Conservation (phyloP, 1,284 basidiomycete genomes). For the Chiua sp. region DNA sequence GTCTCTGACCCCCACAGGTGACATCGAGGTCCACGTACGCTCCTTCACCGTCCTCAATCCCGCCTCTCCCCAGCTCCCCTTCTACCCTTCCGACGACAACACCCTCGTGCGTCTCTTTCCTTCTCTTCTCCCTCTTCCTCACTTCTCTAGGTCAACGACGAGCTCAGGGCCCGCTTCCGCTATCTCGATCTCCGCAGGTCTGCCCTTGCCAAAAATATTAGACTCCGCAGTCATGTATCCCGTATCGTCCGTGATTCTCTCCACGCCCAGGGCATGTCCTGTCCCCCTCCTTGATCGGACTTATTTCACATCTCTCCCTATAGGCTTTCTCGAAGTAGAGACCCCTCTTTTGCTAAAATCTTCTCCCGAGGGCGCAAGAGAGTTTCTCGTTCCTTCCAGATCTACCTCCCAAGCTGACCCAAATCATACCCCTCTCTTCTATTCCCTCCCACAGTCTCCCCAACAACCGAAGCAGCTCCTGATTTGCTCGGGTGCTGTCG, state of each 20-base stretch:
- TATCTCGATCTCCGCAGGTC: constrained; percentile 88
- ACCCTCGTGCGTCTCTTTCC: constrained; percentile 63
- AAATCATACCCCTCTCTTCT: constrained; percentile 66
- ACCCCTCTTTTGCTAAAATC: constrained; percentile 94
- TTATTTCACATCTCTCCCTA: constrained; percentile 14
- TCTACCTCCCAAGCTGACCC: constrained; percentile 26
- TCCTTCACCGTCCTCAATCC: constrained; percentile 80
- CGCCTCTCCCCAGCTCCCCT: constrained; percentile 73
- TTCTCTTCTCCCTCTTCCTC: not conserved
- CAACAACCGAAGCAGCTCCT: constrained; percentile 97
- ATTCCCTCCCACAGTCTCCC: constrained; percentile 92
- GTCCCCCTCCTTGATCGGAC: constrained; percentile 1
- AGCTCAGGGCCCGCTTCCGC: constrained; percentile 83
- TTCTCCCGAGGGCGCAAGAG: constrained; percentile 93
- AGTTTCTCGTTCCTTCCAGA: constrained; percentile 88
- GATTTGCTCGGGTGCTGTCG: constrained; percentile 89
- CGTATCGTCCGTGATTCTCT: constrained; percentile 79
- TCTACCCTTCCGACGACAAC: constrained; percentile 77
- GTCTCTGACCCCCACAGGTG: constrained; percentile 70
- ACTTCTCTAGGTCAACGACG: constrained; percentile 74
- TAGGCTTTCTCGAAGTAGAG: constrained; percentile 91
- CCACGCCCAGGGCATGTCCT: constrained; percentile 67
- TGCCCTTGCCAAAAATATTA: constrained; percentile 77
- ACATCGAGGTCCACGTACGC: constrained; percentile 82
- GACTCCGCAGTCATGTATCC: constrained; percentile 80